Conservation (phyloP, 352 stramenopile species). For the Pythium utonaiense region DNA sequence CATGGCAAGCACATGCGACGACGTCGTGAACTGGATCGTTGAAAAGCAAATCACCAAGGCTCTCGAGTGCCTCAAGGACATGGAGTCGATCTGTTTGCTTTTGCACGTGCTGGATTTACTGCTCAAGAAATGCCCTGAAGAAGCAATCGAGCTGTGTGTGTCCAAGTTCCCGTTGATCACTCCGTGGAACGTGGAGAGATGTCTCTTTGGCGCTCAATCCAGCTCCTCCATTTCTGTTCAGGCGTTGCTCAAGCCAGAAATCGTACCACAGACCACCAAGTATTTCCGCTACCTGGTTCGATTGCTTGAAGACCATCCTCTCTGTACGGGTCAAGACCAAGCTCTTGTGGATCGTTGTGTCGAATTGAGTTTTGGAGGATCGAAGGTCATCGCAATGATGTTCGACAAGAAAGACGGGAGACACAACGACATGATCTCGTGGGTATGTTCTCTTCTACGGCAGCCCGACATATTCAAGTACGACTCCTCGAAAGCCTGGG, state of each 20-base stretch:
- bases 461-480: conserved; percentile 46
- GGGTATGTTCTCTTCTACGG: conserved; percentile 45
- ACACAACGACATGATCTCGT: conserved; percentile 23
- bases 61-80: conserved; percentile 43
- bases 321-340: conserved; percentile 39
- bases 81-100: conserved; percentile 64
- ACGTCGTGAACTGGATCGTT: conserved; percentile 77
- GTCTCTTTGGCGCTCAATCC: conserved; percentile 60
- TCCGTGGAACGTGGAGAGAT: conserved; percentile 80
- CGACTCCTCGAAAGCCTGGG: conserved; percentile 52
- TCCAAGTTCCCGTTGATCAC: conserved; percentile 62
- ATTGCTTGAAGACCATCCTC: conserved; percentile 47
- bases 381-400: conserved; percentile 39
- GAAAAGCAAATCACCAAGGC: conserved; percentile 53
- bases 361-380: conserved; percentile 52
- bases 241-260: conserved; percentile 34
- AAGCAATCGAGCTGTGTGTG: conserved; percentile 74
- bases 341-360: conserved; percentile 62
- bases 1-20: conserved; percentile 68
- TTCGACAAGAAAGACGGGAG: conserved; percentile 40
- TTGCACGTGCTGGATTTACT: conserved; percentile 78
- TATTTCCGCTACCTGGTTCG: conserved; percentile 74
- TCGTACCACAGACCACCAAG: conserved; percentile 48
- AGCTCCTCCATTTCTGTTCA: conserved; percentile 25
- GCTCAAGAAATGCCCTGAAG: conserved; percentile 69